phyloP scores from a whole-genome alignment of 164 flowering plant species.

The Sextonia rubra region DNA sequence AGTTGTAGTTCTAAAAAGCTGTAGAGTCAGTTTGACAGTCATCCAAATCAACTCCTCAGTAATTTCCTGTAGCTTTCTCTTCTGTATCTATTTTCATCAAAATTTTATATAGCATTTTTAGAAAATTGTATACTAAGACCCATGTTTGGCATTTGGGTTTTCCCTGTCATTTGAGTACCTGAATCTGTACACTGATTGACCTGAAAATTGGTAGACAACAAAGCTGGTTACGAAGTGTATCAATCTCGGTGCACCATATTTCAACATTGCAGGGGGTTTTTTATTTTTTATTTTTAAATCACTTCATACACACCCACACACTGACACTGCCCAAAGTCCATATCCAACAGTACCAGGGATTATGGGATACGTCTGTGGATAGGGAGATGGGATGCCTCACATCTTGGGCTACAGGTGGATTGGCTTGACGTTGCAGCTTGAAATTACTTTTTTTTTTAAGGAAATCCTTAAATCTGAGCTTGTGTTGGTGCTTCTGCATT shows the following conservation, averaged over 20 bases:
- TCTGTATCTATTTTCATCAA: background rate
- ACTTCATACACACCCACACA: no score
- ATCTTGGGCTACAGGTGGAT: no score
- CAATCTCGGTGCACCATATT: background rate
- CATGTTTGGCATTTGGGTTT: background rate
- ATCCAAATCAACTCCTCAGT: no score
- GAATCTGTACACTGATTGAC: background rate
- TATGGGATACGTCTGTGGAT: no score
- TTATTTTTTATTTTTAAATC: no score
- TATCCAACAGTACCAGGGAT: background rate
- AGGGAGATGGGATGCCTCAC: no score
- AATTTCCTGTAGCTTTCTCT: no score
- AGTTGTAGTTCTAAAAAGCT: no score
- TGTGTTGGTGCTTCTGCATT: conserved; percentile 16
- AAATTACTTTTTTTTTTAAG: background rate
- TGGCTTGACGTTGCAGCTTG: background rate
- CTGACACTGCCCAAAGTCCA: no score
- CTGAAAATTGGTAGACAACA: background rate
- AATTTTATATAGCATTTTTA: no score
- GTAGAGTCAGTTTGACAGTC: no score
- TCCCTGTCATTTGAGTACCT: background rate
- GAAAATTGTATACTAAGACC: background rate
- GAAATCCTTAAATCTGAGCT: background rate
- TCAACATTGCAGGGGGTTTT: background rate
- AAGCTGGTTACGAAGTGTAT: background rate